phyloP scores from a whole-genome alignment of 2,329 filamentous ascomycete genomes.

The Alternaria consortialis region DNA sequence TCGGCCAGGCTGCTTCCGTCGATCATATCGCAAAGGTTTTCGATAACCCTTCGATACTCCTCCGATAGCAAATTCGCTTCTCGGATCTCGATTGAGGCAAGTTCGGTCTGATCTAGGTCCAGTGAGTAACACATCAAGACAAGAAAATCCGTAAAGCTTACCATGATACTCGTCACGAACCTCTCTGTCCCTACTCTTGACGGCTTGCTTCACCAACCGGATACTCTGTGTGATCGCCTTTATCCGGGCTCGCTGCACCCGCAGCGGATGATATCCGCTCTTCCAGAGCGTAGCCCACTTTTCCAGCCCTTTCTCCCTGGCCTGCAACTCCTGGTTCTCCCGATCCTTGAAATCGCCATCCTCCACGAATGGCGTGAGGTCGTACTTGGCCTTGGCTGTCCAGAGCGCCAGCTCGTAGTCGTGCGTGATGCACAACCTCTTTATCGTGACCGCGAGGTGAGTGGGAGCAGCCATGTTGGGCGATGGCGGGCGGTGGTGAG shows the following conservation, averaged over 20 bases:
- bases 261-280: background rate
- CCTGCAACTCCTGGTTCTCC: no score
- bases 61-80: background rate
- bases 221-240: background rate
- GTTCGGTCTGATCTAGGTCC: background rate
- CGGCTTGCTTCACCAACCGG: background rate
- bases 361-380: no score
- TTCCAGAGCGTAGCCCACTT: background rate
- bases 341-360: no score
- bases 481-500: background rate
- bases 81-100: background rate
- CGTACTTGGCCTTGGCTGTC: background rate
- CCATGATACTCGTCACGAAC: background rate
- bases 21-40: background rate
- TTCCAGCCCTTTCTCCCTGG: background rate
- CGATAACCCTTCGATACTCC: background rate
- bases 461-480: background rate
- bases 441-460: background rate
- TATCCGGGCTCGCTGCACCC: background rate
- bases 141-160: background rate
- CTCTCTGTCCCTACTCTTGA: background rate
- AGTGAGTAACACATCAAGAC: background rate
- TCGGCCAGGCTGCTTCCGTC: background rate
- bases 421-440: background rate
- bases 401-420: background rate